These are phyloP conservation scores for Medicago lupulina DNA, from an alignment of 306 rosid species.

Conservation along the genomic window DNA sequence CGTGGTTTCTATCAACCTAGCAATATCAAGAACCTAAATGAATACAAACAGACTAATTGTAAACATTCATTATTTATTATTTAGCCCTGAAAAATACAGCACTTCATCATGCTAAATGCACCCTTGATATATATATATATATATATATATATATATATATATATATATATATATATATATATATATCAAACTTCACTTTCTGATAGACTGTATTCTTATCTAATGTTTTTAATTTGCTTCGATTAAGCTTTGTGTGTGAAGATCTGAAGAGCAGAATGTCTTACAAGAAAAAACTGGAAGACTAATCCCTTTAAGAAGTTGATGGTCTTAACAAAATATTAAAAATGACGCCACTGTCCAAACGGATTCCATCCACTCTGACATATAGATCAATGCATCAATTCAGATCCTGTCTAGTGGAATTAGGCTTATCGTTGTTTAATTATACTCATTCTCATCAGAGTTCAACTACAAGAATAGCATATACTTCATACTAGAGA, in stretches of 20 bases:
- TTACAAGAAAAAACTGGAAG: background rate
- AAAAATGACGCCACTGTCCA: background rate
- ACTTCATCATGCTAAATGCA: too few relatives aligned
- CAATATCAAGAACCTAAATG: constrained; percentile 25
- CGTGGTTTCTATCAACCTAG: constrained; percentile 5
- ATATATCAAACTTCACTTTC: background rate
- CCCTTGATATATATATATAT: too few relatives aligned
- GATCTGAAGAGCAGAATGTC: constrained; percentile 1
- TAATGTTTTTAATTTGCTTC: constrained; percentile 21
- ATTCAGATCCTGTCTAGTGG: background rate
- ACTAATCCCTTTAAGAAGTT: background rate
- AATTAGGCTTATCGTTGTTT: background rate
- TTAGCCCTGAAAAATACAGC: too few relatives aligned
- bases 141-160: too few relatives aligned
- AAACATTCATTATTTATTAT: background rate
- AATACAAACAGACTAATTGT: background rate
- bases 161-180: too few relatives aligned
- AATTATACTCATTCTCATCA: constrained; percentile 21
- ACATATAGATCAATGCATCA: background rate
- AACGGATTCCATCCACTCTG: background rate
- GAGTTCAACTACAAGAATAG: constrained; percentile 18
- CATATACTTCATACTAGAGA: constrained; percentile 8
- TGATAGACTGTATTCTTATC: background rate
- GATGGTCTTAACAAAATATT: too few relatives aligned
- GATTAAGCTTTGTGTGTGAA: constrained; percentile 14